Percentiles rank a stretch among this genome's conserved stretches.
These are phyloP conservation scores for Umbelopsis sp. DNA, from an alignment of 192 early-diverging fungal species.

Conservation along the genomic window DNA sequence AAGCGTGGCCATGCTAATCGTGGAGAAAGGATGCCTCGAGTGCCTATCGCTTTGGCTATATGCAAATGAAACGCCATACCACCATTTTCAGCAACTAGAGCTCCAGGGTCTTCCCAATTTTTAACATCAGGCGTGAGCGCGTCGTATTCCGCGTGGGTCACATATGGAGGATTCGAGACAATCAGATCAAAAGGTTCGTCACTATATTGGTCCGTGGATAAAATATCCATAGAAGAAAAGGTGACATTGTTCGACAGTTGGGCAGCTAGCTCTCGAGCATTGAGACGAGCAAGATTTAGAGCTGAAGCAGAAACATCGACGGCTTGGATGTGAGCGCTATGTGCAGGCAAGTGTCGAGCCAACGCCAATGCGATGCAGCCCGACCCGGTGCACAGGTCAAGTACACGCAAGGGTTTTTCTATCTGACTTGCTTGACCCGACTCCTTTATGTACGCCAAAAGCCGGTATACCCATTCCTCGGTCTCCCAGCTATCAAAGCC, in stretches of 20 bases:
- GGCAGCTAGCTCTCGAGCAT: constrained; percentile 45
- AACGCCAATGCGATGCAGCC: constrained; percentile 83
- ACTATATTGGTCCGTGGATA: constrained; percentile 10
- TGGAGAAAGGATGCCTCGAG: background rate
- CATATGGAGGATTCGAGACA: constrained; percentile 93
- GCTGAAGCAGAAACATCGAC: constrained; percentile 72
- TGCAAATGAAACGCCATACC: constrained; percentile 62
- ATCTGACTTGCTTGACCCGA: background rate
- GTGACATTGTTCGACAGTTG: constrained; percentile 38
- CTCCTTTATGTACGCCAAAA: constrained; percentile 52
- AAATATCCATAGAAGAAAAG: constrained; percentile 54
- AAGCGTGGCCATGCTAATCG: constrained; percentile 56
- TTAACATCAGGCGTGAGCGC: constrained; percentile 71
- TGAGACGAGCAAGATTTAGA: constrained; percentile 61
- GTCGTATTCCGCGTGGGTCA: constrained; percentile 69
- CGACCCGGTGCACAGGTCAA: constrained; percentile 88
- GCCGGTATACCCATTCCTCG: constrained; percentile 83
- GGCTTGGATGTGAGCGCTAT: constrained; percentile 52
- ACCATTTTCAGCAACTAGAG: constrained; percentile 67
- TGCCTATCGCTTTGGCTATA: constrained; percentile 51
- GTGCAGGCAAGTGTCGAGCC: constrained; percentile 55
- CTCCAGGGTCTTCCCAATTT: constrained; percentile 85
- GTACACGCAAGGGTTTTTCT: constrained; percentile 55
- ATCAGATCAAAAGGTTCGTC: constrained; percentile 66
- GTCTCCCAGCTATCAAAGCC: constrained; percentile 77